Percentiles rank a stretch among this genome's conserved stretches.
phyloP scores from a whole-genome alignment of 2,329 filamentous ascomycete species.

The Seiridium unicorne region DNA sequence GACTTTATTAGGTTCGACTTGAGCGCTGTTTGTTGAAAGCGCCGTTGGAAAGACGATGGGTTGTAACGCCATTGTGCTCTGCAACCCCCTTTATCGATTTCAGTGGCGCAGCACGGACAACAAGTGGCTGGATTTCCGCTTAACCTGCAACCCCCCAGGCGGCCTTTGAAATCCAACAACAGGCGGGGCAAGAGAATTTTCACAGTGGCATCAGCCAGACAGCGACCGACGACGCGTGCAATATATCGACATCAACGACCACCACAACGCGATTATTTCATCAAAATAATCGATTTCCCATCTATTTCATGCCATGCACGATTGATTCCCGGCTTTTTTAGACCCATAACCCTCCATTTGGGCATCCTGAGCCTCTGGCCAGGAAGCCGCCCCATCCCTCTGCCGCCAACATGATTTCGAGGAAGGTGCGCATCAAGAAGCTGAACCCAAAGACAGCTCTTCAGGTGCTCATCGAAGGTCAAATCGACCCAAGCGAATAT shows the following conservation, averaged over 20 bases:
- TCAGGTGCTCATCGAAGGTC: slow-evolving; percentile 82
- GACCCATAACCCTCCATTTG: slow-evolving; percentile 54
- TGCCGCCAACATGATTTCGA: slow-evolving; percentile 46
- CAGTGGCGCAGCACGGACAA: too few relatives aligned
- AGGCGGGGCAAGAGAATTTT: too few relatives aligned
- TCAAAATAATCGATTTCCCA: slow-evolving; percentile 52
- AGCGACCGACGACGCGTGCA: too few relatives aligned
- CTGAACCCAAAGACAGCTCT: slow-evolving; percentile 87
- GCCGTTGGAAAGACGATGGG: too few relatives aligned
- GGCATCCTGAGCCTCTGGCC: slow-evolving; percentile 17
- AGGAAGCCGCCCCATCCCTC: slow-evolving; percentile 31
- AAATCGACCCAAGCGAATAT: slow-evolving; percentile 84
- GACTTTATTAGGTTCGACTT: too few relatives aligned
- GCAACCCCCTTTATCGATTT: too few relatives aligned
- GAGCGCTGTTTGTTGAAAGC: too few relatives aligned
- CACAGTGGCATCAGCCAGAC: too few relatives aligned
- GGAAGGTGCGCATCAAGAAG: slow-evolving; percentile 83
- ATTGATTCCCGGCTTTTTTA: slow-evolving; percentile 64
- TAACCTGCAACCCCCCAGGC: too few relatives aligned
- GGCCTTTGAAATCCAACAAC: too few relatives aligned
- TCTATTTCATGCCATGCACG: slow-evolving; percentile 55
- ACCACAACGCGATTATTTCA: slow-evolving; percentile 23
- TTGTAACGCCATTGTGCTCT: too few relatives aligned
- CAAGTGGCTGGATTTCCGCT: too few relatives aligned
- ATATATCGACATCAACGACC: slow-evolving; percentile 5